Evolutionary conservation across 192 early-diverging fungal genomes (phyloP), one percentile per base, ranked within the genome.

Genomic region (Umbelopsis ramanniana): DNA sequence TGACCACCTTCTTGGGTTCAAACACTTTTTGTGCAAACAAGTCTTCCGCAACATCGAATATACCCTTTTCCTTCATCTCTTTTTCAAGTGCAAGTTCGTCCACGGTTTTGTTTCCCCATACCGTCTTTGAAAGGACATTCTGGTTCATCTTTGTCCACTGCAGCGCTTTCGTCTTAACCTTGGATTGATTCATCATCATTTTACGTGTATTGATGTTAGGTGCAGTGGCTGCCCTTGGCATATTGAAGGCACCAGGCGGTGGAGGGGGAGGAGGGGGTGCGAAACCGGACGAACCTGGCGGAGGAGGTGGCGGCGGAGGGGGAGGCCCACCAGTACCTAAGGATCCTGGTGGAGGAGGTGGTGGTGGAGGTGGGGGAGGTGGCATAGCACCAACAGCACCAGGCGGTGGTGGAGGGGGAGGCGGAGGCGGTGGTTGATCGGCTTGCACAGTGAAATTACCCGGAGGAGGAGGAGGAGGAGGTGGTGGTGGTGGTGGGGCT

Each of bases 111-210:
- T 72, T 79, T 23, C 82, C 84, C 91, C 91, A 94, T 21, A 94
- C 72, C 4, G 91, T 92, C 21, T 85, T 82, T 46, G 83, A 85
- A 47, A 93, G 82, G 67, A 74, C 52, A 57, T 85, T 81, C 70
- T 89, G 84, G 67, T 86, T 87, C 52, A 94, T 82, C 73, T 94
- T 94, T 52, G 91, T 91, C 93, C 93, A 94, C 73, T 93, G 91
- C 67, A 93, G 52, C 8, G 85, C 83, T 75, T 92, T 90, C 21
- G 92, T 83, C 74, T 93, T 94, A 72, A 89, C 89, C 63, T 89
- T 89, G 21, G 93, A 82, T 68, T 84, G 81, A 47, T 85, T 84
- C 15, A 74, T 79, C 6, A 91, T 85, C 45, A 83, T 83, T 78
- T 94, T 94, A 76, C 86, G 90, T 60, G 85, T 84, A 47, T 73